Percentiles rank a stretch among this genome's conserved stretches.
Conservation (phyloP, 2,329 filamentous ascomycete genomes). For the Pyrenophora teres region DNA sequence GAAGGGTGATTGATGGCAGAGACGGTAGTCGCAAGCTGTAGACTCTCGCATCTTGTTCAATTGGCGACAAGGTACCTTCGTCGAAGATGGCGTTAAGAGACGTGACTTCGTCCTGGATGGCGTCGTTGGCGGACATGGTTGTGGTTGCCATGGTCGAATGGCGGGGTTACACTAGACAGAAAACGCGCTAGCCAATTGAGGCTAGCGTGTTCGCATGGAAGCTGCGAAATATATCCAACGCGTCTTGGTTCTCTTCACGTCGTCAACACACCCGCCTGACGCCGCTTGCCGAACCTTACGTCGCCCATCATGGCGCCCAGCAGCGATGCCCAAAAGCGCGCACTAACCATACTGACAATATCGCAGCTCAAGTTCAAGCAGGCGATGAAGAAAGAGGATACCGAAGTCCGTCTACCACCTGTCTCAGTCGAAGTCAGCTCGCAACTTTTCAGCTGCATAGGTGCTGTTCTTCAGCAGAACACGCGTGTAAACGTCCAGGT, state of each 20-base stretch:
- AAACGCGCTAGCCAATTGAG: slow-evolving; percentile 18
- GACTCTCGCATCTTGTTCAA: slow-evolving; percentile 34
- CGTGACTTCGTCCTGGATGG: slow-evolving; percentile 73
- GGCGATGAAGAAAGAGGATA: slow-evolving; percentile 29
- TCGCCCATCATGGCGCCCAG: slow-evolving; percentile 24
- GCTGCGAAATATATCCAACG: slow-evolving; percentile 14
- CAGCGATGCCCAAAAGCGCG: slow-evolving; percentile 28
- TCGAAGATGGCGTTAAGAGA: slow-evolving; percentile 87
- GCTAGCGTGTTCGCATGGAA: neutral
- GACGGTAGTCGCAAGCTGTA: slow-evolving; percentile 68
- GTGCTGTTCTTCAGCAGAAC: slow-evolving; percentile 36
- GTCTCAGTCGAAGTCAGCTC: slow-evolving; percentile 28
- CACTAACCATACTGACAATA: slow-evolving; percentile 29
- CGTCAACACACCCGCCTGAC: slow-evolving; percentile 4
- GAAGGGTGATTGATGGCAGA: slow-evolving; percentile 58
- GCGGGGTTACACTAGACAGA: slow-evolving; percentile 16
- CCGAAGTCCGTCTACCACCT: slow-evolving; percentile 22
- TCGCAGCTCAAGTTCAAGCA: slow-evolving; percentile 39
- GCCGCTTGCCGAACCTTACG: slow-evolving; percentile 3
- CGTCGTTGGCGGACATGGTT: slow-evolving; percentile 38
- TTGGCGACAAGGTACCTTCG: slow-evolving; percentile 60
- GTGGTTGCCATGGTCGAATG: slow-evolving; percentile 15
- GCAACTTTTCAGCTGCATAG: slow-evolving; percentile 31
- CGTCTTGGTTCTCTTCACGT: slow-evolving; percentile 3
- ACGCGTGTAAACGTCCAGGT: slow-evolving; percentile 41